phyloP scores from a whole-genome alignment of 371 early-diverging fungal genomes.

The Lichtheimia hyalospora region DNA sequence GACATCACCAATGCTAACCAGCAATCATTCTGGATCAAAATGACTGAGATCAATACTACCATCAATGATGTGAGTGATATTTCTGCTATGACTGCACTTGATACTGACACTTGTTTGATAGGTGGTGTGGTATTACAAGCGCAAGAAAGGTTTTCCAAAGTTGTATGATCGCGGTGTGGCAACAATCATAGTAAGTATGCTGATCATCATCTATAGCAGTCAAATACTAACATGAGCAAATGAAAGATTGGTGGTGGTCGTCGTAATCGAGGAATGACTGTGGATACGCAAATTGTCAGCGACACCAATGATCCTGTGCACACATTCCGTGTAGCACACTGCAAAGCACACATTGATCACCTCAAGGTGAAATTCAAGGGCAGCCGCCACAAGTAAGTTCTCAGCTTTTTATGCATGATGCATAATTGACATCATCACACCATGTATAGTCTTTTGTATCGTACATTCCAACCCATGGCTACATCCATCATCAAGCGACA shows the following conservation, averaged over 20 bases:
- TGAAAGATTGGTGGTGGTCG: constrained; percentile 48
- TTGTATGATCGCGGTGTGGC: constrained; percentile 62
- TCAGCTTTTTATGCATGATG: background rate
- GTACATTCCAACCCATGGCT: constrained; percentile 48
- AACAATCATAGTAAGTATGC: constrained; percentile 24
- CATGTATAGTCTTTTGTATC: constrained; percentile 35
- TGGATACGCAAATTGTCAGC: constrained; percentile 30
- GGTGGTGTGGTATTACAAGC: constrained; percentile 59
- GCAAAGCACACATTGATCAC: constrained; percentile 42
- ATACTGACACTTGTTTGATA: constrained; percentile 16
- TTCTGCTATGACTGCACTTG: background rate
- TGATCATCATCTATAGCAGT: background rate
- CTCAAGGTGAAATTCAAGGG: constrained; percentile 50
- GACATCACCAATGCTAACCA: constrained; percentile 43
- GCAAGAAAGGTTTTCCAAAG: constrained; percentile 56
- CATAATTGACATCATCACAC: background rate
- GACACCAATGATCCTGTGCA: constrained; percentile 27
- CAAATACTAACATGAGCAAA: background rate
- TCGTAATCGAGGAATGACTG: constrained; percentile 48
- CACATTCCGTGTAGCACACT: constrained; percentile 32
- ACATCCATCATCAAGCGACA: constrained; percentile 46
- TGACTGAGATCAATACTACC: constrained; percentile 28
- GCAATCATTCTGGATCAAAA: constrained; percentile 22
- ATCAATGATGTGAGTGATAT: constrained; percentile 26
- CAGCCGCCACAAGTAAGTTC: constrained; percentile 42